phyloP scores from a whole-genome alignment of 2,329 filamentous ascomycete genomes.

The Sporothrix brasiliensis region DNA sequence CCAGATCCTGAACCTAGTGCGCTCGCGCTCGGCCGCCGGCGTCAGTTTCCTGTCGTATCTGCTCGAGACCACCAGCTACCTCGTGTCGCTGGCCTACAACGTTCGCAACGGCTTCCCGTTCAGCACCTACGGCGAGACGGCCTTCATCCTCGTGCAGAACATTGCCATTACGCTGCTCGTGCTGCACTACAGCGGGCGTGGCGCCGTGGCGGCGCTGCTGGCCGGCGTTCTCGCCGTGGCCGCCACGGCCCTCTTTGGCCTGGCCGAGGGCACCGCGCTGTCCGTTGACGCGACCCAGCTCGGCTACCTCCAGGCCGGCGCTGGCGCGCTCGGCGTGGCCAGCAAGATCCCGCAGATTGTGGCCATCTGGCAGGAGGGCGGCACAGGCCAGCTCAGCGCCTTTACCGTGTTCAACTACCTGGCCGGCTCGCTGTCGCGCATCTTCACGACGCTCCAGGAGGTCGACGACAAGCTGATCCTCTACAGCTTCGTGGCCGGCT shows the following conservation, averaged over 20 bases:
- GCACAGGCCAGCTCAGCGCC: constrained; percentile 92
- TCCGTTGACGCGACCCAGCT: constrained; percentile 71
- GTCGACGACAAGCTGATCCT: constrained; percentile 96
- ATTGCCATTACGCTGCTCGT: constrained; percentile 86
- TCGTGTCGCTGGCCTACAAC: constrained; percentile 92
- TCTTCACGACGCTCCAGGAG: constrained; percentile 97
- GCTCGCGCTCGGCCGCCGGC: constrained; percentile 77
- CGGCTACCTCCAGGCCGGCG: constrained; percentile 78
- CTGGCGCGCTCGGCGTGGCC: constrained; percentile 78
- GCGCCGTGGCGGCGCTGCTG: constrained; percentile 71
- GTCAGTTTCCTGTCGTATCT: constrained; percentile 89
- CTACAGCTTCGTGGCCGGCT: constrained; percentile 90
- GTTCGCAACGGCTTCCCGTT: constrained; percentile 89
- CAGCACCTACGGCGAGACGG: constrained; percentile 94
- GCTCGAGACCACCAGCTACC: constrained; percentile 84
- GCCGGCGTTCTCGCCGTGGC: constrained; percentile 73
- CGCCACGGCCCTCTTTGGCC: constrained; percentile 67
- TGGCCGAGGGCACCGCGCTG: constrained; percentile 46
- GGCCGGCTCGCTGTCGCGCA: constrained; percentile 84
- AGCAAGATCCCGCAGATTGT: constrained; percentile 94
- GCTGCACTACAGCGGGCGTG: constrained; percentile 75
- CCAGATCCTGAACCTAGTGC: constrained; percentile 89
- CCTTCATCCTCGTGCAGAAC: constrained; percentile 89
- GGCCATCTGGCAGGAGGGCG: constrained; percentile 80
- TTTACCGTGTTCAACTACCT: constrained; percentile 99